Percentiles rank a stretch among this genome's conserved stretches.
Evolutionary conservation across 106 monocot genomes (phyloP).

Genomic region (Xerophyta viscosa): DNA sequence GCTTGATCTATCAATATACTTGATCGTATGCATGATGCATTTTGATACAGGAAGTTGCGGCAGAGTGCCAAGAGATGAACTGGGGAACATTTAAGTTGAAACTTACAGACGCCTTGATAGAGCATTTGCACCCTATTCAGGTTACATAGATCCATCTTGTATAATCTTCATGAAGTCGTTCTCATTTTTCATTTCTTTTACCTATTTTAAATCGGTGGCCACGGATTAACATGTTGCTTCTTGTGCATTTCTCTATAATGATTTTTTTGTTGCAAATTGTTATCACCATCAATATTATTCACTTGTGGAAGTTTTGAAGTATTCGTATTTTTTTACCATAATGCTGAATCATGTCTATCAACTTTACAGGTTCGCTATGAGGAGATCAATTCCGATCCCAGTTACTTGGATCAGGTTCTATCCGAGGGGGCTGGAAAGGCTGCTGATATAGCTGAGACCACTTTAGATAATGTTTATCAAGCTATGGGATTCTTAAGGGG

Average conservation of each 20-base stretch:
- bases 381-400: constrained; percentile 72
- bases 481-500: constrained; percentile 90
- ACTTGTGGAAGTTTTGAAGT: too few relatives aligned
- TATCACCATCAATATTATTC: too few relatives aligned
- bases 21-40: too few relatives aligned
- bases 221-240: too few relatives aligned
- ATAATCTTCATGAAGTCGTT: too few relatives aligned
- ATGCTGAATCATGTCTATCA: too few relatives aligned
- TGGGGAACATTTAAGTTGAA: constrained; percentile 84
- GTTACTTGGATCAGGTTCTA: constrained; percentile 60
- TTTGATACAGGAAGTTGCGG: constrained; percentile 62
- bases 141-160: constrained; percentile 9
- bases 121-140: constrained; percentile 87
- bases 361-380: constrained; percentile 45
- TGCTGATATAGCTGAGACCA: constrained; percentile 58
- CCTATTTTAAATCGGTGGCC: too few relatives aligned
- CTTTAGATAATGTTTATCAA: constrained; percentile 78
- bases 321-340: too few relatives aligned
- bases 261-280: too few relatives aligned
- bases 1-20: too few relatives aligned
- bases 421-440: constrained; percentile 69
- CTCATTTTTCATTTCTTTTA: too few relatives aligned
- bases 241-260: too few relatives aligned
- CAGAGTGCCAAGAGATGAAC: constrained; percentile 77
- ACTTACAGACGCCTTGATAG: constrained; percentile 71